Conservation (phyloP, 306 rosid species). For the Inga laurina region DNA sequence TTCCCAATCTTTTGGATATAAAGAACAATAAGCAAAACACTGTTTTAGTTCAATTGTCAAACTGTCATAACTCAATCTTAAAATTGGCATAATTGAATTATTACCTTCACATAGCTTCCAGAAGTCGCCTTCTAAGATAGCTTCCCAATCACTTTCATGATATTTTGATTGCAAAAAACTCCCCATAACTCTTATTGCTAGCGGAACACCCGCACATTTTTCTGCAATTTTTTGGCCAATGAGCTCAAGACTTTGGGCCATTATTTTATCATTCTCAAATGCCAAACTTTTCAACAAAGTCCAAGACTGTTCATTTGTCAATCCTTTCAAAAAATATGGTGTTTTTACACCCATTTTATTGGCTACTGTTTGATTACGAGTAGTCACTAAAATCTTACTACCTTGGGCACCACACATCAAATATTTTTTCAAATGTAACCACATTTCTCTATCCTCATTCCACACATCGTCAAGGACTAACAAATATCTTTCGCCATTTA, state of each 20-base stretch:
- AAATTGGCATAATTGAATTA: background rate
- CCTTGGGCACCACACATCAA: constrained; percentile 9
- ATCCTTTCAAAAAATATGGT: background rate
- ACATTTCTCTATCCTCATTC: background rate
- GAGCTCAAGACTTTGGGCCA: background rate
- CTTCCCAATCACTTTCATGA: background rate
- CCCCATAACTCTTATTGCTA: background rate
- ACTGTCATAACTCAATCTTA: constrained; percentile 1
- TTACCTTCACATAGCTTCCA: background rate
- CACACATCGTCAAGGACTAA: constrained; percentile 17
- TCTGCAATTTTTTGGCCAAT: background rate
- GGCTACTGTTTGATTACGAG: background rate
- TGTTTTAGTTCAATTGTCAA: background rate
- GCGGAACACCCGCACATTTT: background rate
- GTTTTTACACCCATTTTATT: background rate
- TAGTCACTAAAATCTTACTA: constrained; percentile 12
- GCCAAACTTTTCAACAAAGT: background rate
- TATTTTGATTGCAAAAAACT: background rate
- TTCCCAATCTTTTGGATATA: background rate
- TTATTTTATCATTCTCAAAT: background rate
- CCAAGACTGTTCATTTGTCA: background rate
- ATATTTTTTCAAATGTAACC: background rate
- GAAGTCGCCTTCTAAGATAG: background rate
- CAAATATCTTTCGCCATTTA: background rate
- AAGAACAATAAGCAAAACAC: constrained; percentile 9